phyloP scores from a whole-genome alignment of 1,139 yeast genomes.

The Zhuliangozyma blackwelliae region DNA sequence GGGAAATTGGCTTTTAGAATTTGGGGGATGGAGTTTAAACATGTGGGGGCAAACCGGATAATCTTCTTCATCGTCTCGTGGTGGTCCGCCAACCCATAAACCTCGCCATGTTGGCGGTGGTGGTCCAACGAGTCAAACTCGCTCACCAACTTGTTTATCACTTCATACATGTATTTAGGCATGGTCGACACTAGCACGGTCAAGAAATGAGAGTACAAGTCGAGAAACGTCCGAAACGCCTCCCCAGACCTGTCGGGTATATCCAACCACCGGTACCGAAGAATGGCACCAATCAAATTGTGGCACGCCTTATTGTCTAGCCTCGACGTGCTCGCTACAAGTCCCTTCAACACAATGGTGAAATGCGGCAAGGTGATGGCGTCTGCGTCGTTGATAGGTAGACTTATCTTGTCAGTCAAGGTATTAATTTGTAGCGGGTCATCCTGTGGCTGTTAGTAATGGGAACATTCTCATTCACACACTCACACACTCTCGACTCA shows the following conservation, averaged over 20 bases:
- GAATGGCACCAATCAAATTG: constrained; percentile 30
- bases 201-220: constrained; percentile 63
- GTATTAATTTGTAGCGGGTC: constrained; percentile 35
- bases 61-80: constrained; percentile 66
- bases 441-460: constrained; percentile 24
- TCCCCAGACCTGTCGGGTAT: constrained; percentile 14
- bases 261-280: constrained; percentile 56
- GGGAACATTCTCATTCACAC: not conserved
- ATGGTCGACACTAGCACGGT: constrained; percentile 76
- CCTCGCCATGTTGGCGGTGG: not conserved
- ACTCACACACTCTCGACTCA: too few relatives aligned
- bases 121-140: constrained; percentile 43
- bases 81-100: constrained; percentile 32
- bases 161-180: constrained; percentile 87
- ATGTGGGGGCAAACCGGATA: constrained; percentile 73
- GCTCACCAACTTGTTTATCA: constrained; percentile 58
- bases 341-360: constrained; percentile 28
- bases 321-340: constrained; percentile 34
- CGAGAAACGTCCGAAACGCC: constrained; percentile 33
- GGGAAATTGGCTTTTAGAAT: constrained; percentile 66
- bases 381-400: constrained; percentile 30
- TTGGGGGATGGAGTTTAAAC: constrained; percentile 60
- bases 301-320: constrained; percentile 35
- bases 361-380: constrained; percentile 34
- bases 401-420: constrained; percentile 32